Percentiles rank a stretch among this genome's conserved stretches.
phyloP scores from a whole-genome alignment of 176 grass and related monocot genomes.

The Typha latifolia region DNA sequence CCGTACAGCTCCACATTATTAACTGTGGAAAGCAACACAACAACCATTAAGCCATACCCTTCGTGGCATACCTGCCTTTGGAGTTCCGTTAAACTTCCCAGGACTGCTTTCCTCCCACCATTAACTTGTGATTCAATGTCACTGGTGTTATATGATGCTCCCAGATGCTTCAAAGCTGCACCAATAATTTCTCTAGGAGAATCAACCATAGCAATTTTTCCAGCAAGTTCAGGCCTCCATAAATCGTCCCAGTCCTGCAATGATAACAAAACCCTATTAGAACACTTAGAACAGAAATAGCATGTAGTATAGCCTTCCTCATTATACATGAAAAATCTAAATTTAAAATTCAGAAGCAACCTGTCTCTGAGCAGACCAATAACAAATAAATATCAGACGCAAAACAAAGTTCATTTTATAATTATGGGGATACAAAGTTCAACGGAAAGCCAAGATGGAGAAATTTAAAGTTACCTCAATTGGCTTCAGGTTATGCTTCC shows the following conservation, averaged over 20 bases:
- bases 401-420: too few species aligned
- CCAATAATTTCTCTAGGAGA: conserved; percentile 90
- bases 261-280: conserved; percentile 11
- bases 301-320: background rate
- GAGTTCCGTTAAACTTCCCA: conserved; percentile 45
- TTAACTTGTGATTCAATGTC: conserved; percentile 55
- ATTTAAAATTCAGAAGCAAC: background rate
- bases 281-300: background rate
- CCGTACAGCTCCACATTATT: too few species aligned
- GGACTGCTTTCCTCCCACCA: conserved; percentile 67
- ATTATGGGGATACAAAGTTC: too few species aligned
- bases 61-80: conserved; percentile 56
- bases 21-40: too few species aligned
- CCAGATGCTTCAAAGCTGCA: conserved; percentile 73
- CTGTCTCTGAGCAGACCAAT: too few species aligned
- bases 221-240: conserved; percentile 79
- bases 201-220: conserved; percentile 88
- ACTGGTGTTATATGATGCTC: conserved; percentile 66
- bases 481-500: conserved; percentile 63
- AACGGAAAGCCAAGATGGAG: too few species aligned
- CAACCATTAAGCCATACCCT: background rate
- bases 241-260: conserved; percentile 84
- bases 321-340: conserved; percentile 9
- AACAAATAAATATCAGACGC: too few species aligned
- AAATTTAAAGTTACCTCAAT: conserved; percentile 47